Evolutionary conservation across 1,284 basidiomycete species (phyloP).

Genomic region (Abortiporus biennis): DNA sequence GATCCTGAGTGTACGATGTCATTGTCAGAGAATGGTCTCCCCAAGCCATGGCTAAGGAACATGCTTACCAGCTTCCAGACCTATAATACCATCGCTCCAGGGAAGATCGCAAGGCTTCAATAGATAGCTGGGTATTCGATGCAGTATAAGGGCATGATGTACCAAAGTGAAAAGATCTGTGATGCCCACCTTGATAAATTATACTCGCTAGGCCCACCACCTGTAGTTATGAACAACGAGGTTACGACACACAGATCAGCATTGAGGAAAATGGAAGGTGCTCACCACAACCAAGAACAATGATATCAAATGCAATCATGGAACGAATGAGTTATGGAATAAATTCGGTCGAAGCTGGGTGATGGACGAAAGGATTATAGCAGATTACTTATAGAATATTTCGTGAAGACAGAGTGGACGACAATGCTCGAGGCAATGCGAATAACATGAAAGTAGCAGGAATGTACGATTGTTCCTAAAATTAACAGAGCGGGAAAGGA

Average conservation of each 20-base stretch:
- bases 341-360: neutral
- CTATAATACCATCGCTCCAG: constrained; percentile 68
- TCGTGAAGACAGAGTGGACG: too few relatives aligned
- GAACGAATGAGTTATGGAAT: neutral
- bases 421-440: neutral
- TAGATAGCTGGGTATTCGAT: constrained; percentile 48
- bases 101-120: constrained; percentile 49
- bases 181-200: constrained; percentile 62
- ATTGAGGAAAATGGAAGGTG: neutral
- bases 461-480: too few relatives aligned
- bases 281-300: constrained; percentile 63
- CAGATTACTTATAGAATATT: constrained; percentile 1
- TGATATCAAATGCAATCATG: constrained; percentile 55
- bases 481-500: too few relatives aligned
- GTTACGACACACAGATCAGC: neutral
- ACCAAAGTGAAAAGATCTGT: constrained; percentile 1
- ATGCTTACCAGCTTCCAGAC: constrained; percentile 64
- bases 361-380: neutral
- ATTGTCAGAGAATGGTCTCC: neutral
- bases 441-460: too few relatives aligned
- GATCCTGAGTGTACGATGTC: constrained; percentile 41
- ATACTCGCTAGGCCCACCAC: constrained; percentile 71
- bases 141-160: constrained; percentile 2
- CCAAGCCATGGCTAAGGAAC: neutral
- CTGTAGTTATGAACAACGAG: constrained; percentile 10